phyloP scores from a whole-genome alignment of 331 rosid species.

The Rosa hybrid region DNA sequence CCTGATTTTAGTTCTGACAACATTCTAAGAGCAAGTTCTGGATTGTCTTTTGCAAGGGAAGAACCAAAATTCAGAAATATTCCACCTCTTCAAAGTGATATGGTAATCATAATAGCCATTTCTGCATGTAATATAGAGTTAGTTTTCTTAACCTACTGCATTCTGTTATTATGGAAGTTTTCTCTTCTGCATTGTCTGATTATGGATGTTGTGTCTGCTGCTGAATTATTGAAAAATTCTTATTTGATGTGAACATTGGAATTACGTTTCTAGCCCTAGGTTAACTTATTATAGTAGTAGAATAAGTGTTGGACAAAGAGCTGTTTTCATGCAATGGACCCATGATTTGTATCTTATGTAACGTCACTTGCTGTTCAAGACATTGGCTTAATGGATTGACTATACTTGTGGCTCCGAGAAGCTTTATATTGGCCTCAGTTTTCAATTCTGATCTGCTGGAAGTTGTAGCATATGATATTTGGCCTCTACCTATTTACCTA shows the following conservation, averaged over 20 bases:
- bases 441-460: background rate
- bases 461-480: background rate
- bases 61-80: conserved; percentile 35
- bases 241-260: background rate
- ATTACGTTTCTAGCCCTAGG: background rate
- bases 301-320: background rate
- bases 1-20: conserved; percentile 34
- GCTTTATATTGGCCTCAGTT: background rate
- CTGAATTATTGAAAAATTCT: background rate
- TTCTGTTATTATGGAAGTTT: background rate
- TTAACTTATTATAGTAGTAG: background rate
- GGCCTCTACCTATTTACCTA: background rate
- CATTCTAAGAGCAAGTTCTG: conserved; percentile 33
- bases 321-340: background rate
- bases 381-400: background rate
- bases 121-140: background rate
- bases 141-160: background rate
- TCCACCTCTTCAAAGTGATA: conserved; percentile 36
- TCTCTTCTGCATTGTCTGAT: background rate
- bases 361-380: conserved; percentile 1
- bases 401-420: background rate
- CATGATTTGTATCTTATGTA: background rate
- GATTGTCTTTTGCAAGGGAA: conserved; percentile 44
- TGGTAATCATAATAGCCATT: conserved; percentile 32
- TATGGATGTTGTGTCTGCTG: background rate